Base-by-base conservation (phyloP, 2,329 filamentous ascomycete genomes). In the Ophiostoma novo-ulmi region DNA sequence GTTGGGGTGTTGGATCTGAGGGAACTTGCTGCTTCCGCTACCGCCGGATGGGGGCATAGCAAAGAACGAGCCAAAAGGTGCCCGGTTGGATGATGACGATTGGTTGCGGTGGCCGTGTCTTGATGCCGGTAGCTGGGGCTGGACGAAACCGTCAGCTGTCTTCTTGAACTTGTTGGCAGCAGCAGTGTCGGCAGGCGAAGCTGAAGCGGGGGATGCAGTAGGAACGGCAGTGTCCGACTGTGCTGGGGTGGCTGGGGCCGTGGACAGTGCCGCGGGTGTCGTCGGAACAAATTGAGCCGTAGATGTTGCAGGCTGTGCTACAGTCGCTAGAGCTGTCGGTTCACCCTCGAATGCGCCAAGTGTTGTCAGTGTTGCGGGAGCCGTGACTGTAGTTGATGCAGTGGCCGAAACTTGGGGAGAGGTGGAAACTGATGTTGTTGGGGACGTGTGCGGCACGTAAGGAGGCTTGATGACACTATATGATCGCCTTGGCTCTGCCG, bases 81-180 rank as follows among this genome's bases (percentile, higher is more conserved):
- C 68, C 39, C 75, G 70, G 76, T 77, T 58, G 75, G 76, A 70
- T 65, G 75, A 72, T 75, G 77, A 67, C 74, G 71, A 36, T 20
- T 38, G 36, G 72, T 73, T 65, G 20, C 48, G 70, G 22, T 73
- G 73, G 31, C 67, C 71, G 44, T 71, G 71, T 8, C 72, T 71
- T 10, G 69, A 69, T 6, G 71, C 64, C 0, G 73, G 71, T 6
- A 69, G 73, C 31, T 71, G 70, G 68, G n/a, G 75, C 7, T 70
- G 71, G 11, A 70, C 68, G 11, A 74, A 71, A 65, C 75, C 69
- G 26, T 77, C 76, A 0, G 77, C 73, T 1, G 81, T 77, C 69
- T 80, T 80, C 72, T 80, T 77, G 1, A 84, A 84, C 73, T 87
- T 86, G 76, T 87, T 86, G 44, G 78, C 72, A 68, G 78, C 80